Evolutionary conservation across 2,329 filamentous ascomycete genomes (phyloP), one percentile per base, ranked within the genome.

Genomic region (Ophiostoma populinum): DNA sequence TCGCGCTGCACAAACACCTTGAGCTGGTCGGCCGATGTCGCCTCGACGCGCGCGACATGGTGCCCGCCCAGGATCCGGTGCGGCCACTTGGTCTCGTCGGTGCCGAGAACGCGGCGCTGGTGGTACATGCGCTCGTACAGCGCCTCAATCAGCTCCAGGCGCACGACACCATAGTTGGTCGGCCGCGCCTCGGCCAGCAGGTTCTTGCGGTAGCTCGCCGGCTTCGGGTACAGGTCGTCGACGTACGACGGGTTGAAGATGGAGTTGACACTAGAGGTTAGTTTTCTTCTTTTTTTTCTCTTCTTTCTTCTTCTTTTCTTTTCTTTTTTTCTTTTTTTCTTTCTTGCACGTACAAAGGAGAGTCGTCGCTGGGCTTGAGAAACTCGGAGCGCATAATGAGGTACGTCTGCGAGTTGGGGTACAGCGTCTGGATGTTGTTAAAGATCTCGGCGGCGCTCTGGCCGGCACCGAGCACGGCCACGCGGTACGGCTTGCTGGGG

Each of bases 391-490:
- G 75, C 63, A 93, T 87, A 40, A 94, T 61, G 38, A 98, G 58
- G 24, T 64, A 70, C 0, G 85, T 86, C 46, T 70, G 67, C 19
- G 80, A 74, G 51, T 87, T 85, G 25, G 85, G 85, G 52, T 92
- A 94, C 31, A 81, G 62, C 25, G 62, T 66, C 48, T 87, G 79
- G 33, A 95, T 60, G 54, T 92, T 86, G 59, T 82, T 79, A 61
- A 92, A 94, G 48, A 94, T 92, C 61, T 98, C 87, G 8, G 87
- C 87, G 3, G 85, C 85, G 52, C 81, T 92, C 60, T 98, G 87
- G 1, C 90, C 87, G 31, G 75, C 81, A 7, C 87, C 87, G 26
- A 95, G 64, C 9, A 95, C 80, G 7, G 82, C 86, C 35, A 95
- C 75, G 12, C 71, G 72, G 54, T 83, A 80, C 1, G 65, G 66